phyloP scores from a whole-genome alignment of 1,284 basidiomycete species.

The Cryptococcus depauperatus region DNA sequence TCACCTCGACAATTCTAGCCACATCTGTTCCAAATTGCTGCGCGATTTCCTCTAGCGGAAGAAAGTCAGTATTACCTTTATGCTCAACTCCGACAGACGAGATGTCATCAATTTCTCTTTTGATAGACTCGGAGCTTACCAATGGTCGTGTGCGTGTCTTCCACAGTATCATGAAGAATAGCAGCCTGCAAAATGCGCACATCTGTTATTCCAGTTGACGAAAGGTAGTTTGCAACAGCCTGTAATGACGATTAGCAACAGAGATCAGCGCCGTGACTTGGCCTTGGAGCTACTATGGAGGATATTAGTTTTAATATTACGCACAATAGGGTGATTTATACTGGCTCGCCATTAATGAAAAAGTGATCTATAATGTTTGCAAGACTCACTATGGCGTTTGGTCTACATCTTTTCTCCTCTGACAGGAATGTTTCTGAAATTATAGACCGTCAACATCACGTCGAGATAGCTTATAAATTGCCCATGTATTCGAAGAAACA shows the following conservation, averaged over 20 bases:
- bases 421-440: slow-evolving; percentile 43
- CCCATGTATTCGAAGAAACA: neutral
- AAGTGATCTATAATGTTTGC: neutral
- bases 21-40: slow-evolving; percentile 39
- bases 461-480: too few relatives aligned
- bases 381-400: slow-evolving; percentile 41
- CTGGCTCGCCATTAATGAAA: slow-evolving; percentile 6
- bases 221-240: slow-evolving; percentile 42
- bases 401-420: slow-evolving; percentile 42
- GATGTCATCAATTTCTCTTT: slow-evolving; percentile 42
- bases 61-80: slow-evolving; percentile 22
- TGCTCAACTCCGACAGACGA: slow-evolving; percentile 26
- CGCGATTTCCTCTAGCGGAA: slow-evolving; percentile 33
- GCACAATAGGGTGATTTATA: slow-evolving; percentile 43
- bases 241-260: slow-evolving; percentile 8
- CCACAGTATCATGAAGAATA: slow-evolving; percentile 46
- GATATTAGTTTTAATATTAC: too few relatives aligned
- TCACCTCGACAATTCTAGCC: slow-evolving; percentile 40
- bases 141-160: slow-evolving; percentile 44
- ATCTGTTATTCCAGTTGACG: slow-evolving; percentile 38
- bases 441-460: neutral
- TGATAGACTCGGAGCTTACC: slow-evolving; percentile 19
- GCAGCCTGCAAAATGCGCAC: slow-evolving; percentile 43
- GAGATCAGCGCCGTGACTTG: neutral
- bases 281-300: neutral